Conservation (phyloP, 306 rosid genomes). For the Vigna mungo region DNA sequence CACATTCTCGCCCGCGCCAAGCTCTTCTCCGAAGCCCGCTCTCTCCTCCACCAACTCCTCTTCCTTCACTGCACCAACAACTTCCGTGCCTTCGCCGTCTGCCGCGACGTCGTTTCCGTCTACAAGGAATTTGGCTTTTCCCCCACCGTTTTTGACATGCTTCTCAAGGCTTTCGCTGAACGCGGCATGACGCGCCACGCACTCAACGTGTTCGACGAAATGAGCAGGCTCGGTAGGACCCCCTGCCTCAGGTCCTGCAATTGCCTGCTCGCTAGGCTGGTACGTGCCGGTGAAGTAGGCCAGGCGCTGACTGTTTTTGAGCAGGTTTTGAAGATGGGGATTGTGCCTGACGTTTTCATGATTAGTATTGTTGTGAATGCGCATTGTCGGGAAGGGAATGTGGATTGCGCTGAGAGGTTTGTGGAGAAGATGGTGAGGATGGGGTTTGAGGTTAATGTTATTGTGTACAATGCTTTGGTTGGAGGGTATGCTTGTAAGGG, state of each 20-base stretch:
- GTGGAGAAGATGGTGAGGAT: constrained; percentile 64
- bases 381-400: constrained; percentile 65
- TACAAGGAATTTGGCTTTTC: constrained; percentile 66
- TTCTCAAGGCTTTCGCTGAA: constrained; percentile 66
- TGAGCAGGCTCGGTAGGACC: constrained; percentile 58
- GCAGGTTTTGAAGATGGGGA: constrained; percentile 61
- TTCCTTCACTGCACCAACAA: constrained; percentile 56
- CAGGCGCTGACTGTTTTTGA: constrained; percentile 62
- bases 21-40: constrained; percentile 62
- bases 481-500: constrained; percentile 66
- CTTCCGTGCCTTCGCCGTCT: constrained; percentile 47
- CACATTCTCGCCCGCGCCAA: constrained; percentile 77
- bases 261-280: constrained; percentile 68
- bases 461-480: constrained; percentile 76
- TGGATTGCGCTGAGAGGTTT: constrained; percentile 51
- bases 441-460: constrained; percentile 67
- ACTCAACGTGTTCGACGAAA: constrained; percentile 76
- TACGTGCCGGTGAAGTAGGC: constrained; percentile 50
- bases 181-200: constrained; percentile 69
- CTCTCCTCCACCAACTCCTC: constrained; percentile 54
- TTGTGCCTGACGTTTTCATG: constrained; percentile 70
- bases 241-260: constrained; percentile 84
- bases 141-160: constrained; percentile 71
- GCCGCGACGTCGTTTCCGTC: constrained; percentile 57
- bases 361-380: constrained; percentile 71